Evolutionary conservation across 192 early-diverging fungal species (phyloP).

Genomic region (Geosiphon pyriformis): DNA sequence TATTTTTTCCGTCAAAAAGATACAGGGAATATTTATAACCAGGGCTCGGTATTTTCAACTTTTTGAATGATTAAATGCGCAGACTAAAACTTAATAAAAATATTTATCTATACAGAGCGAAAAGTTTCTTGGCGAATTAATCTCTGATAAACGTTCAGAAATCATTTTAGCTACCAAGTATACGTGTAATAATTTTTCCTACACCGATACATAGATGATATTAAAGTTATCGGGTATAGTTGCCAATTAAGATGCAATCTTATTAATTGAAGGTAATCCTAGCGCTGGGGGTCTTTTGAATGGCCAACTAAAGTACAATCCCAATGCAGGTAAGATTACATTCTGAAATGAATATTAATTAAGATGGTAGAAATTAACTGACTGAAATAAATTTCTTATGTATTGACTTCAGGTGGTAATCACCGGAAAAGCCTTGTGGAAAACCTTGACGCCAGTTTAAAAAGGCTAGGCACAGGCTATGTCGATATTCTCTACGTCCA

Average conservation of each 20-base stretch:
- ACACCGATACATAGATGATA: not conserved
- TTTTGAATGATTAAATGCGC: not conserved
- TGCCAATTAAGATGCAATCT: not conserved
- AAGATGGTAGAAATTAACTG: too few species aligned
- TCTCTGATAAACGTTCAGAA: slow-evolving; percentile 39
- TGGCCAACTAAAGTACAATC: not conserved
- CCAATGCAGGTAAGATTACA: too few species aligned
- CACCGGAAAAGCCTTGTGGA: slow-evolving; percentile 28
- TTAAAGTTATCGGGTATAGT: not conserved
- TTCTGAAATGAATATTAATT: too few species aligned
- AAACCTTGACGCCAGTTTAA: slow-evolving; percentile 39
- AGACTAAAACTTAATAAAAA: not conserved
- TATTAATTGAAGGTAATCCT: not conserved
- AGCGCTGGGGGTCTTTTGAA: not conserved
- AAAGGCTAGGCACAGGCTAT: slow-evolving; percentile 30
- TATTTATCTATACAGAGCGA: slow-evolving; percentile 27
- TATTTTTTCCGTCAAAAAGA: not conserved
- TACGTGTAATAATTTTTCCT: slow-evolving; percentile 9
- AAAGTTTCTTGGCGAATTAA: slow-evolving; percentile 38
- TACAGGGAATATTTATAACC: not conserved
- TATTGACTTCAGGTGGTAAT: slow-evolving; percentile 19
- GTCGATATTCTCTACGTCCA: slow-evolving; percentile 29
- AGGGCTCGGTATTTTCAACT: not conserved
- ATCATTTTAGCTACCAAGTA: slow-evolving; percentile 47
- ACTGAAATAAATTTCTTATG: not conserved